Evolutionary conservation across 129 eudicot genomes (phyloP).

Genomic region (Chrysanthemum makinoi): DNA sequence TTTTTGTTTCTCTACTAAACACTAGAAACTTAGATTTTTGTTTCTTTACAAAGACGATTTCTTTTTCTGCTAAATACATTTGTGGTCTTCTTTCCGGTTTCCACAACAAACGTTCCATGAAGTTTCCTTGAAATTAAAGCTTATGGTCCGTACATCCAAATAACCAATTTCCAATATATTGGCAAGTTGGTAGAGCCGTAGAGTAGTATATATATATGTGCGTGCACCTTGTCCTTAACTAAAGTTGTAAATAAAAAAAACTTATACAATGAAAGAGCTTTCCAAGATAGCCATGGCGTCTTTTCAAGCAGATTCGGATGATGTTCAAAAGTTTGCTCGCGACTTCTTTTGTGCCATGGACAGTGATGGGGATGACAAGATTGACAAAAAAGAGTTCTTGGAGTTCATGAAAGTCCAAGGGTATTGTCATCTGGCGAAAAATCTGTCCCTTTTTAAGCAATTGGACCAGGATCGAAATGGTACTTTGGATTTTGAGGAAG

Average conservation of each 20-base stretch:
- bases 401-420: conserved; percentile 43
- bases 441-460: conserved; percentile 28
- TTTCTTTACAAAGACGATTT: too few relatives aligned
- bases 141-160: background rate
- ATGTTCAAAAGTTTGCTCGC: conserved; percentile 25
- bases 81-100: too few relatives aligned
- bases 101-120: background rate
- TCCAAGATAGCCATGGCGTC: conserved; percentile 40
- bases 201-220: too few relatives aligned
- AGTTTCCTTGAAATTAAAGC: background rate
- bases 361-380: conserved; percentile 31
- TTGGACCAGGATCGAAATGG: conserved; percentile 34
- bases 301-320: conserved; percentile 28
- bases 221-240: background rate
- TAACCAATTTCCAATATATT: background rate
- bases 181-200: background rate
- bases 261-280: conserved; percentile 36
- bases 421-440: conserved; percentile 6
- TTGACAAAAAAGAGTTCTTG: conserved; percentile 36
- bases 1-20: too few relatives aligned
- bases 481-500: conserved; percentile 44
- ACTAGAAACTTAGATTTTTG: too few relatives aligned
- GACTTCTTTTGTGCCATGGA: conserved; percentile 49
- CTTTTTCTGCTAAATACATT: too few relatives aligned
- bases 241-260: background rate